Percentiles rank a stretch among this genome's conserved stretches.
These are phyloP conservation scores for Hypoxylon sp. DNA, from an alignment of 2,329 filamentous ascomycete genomes.

Conservation along the genomic window DNA sequence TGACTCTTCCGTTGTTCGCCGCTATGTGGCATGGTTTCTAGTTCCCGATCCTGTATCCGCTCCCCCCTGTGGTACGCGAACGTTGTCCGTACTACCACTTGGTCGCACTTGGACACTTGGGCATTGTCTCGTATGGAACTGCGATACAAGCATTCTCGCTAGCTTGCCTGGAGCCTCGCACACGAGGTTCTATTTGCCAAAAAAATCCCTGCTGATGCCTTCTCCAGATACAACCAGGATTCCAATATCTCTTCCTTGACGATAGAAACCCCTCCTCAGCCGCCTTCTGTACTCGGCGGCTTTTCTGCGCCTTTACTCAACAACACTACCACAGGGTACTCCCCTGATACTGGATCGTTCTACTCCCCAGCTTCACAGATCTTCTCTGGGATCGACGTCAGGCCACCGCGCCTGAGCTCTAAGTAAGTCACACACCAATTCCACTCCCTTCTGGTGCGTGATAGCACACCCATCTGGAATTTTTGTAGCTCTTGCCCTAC, in stretches of 20 bases:
- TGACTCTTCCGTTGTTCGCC: constrained; percentile 53
- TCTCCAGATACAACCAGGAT: constrained; percentile 68
- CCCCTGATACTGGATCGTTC: constrained; percentile 64
- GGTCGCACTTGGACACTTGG: constrained; percentile 51
- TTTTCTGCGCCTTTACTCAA: constrained; percentile 65
- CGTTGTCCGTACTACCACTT: constrained; percentile 61
- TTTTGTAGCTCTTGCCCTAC: constrained; percentile 45
- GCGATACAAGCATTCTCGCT: constrained; percentile 56
- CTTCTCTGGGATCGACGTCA: constrained; percentile 65
- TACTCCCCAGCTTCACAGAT: constrained; percentile 62
- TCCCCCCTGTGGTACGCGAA: constrained; percentile 59
- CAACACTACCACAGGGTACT: constrained; percentile 62
- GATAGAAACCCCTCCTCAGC: constrained; percentile 65
- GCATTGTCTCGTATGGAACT: constrained; percentile 53
- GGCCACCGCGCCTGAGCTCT: constrained; percentile 66
- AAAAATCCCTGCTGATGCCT: constrained; percentile 52
- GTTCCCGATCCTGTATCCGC: constrained; percentile 58
- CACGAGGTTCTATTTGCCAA: constrained; percentile 49
- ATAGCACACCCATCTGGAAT: constrained; percentile 35
- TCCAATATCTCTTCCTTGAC: constrained; percentile 65
- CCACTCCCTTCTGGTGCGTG: constrained; percentile 31
- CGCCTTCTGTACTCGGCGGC: constrained; percentile 64
- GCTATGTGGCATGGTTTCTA: constrained; percentile 55
- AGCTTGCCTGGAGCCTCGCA: constrained; percentile 51
- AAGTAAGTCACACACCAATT: constrained; percentile 62